Conservation (phyloP, 164 flowering plant species). For the grape (Vitis vinifera) region DNA sequence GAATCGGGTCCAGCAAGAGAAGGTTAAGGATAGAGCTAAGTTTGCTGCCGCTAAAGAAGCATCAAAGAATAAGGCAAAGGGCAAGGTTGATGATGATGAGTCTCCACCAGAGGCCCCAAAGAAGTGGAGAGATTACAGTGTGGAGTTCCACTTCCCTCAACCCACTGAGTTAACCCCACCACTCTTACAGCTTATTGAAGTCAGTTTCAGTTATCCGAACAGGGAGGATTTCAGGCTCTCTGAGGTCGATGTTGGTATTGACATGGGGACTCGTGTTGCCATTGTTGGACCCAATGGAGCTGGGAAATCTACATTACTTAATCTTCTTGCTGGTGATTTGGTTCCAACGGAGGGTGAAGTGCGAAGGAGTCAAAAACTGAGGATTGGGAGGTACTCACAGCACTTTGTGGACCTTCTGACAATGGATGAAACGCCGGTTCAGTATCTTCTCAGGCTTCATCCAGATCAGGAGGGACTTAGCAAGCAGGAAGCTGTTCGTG, state of each 20-base stretch:
- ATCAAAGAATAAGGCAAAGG: constrained; percentile 59
- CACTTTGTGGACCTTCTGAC: constrained; percentile 78
- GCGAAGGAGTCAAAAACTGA: constrained; percentile 75
- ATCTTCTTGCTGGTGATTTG: constrained; percentile 84
- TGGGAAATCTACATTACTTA: constrained; percentile 78
- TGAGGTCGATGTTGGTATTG: constrained; percentile 75
- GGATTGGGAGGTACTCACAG: constrained; percentile 84
- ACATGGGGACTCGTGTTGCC: constrained; percentile 87
- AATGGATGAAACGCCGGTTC: constrained; percentile 84
- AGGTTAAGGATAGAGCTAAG: constrained; percentile 76
- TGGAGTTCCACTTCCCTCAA: constrained; percentile 81
- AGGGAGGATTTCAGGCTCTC: constrained; percentile 66
- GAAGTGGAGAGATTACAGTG: constrained; percentile 75
- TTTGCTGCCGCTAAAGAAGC: constrained; percentile 64
- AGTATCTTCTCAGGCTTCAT: constrained; percentile 77
- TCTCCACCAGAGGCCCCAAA: constrained; percentile 56
- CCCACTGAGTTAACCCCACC: constrained; percentile 86
- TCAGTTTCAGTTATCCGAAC: constrained; percentile 72
- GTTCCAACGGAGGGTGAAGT: constrained; percentile 76
- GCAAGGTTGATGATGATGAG: constrained; percentile 72
- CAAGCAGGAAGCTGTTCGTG: constrained; percentile 85
- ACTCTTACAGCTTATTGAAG: constrained; percentile 73
- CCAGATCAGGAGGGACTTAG: constrained; percentile 83
- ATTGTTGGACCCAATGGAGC: constrained; percentile 93
- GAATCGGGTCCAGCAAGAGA: constrained; percentile 62